Percentiles rank a stretch among this genome's conserved stretches.
Evolutionary conservation across 2,329 filamentous ascomycete species (phyloP).

Genomic region (Aspergillus spinulosporus): DNA sequence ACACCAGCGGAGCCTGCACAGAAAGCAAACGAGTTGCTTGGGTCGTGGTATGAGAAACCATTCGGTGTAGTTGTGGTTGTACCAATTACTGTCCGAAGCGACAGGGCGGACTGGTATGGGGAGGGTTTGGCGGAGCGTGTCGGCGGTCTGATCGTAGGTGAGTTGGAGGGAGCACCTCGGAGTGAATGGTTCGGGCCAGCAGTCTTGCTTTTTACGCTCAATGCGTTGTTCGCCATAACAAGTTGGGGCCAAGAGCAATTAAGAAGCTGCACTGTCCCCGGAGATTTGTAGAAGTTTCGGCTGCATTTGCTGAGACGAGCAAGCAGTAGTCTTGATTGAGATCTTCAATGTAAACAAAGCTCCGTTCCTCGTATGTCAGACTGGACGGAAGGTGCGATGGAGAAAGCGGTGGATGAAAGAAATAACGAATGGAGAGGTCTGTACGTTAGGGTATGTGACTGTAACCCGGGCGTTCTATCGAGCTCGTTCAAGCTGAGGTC

Average conservation of each 20-base stretch:
- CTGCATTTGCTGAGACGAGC: constrained; percentile 29
- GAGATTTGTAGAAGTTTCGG: constrained; percentile 20
- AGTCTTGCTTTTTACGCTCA: constrained; percentile 38
- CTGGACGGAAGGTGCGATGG: constrained; percentile 13
- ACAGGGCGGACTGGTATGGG: constrained; percentile 54
- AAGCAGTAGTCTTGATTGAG: neutral
- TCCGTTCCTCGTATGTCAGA: neutral
- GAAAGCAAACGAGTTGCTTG: constrained; percentile 74
- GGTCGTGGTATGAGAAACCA: constrained; percentile 78
- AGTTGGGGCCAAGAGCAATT: constrained; percentile 16
- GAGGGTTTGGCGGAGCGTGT: constrained; percentile 61
- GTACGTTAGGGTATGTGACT: neutral
- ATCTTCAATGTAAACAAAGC: constrained; percentile 5
- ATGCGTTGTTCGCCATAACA: constrained; percentile 41
- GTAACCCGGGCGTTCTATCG: neutral
- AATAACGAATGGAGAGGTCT: neutral
- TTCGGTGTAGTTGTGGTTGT: constrained; percentile 83
- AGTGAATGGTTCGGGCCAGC: constrained; percentile 44
- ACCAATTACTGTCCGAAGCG: constrained; percentile 81
- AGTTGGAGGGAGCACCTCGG: constrained; percentile 74
- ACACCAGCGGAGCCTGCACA: constrained; percentile 94
- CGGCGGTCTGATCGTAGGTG: constrained; percentile 65
- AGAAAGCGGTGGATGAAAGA: neutral
- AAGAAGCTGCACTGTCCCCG: constrained; percentile 32
- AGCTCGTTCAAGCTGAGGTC: neutral